phyloP scores from a whole-genome alignment of 1,284 basidiomycete genomes.

The Puccinia polysora region DNA sequence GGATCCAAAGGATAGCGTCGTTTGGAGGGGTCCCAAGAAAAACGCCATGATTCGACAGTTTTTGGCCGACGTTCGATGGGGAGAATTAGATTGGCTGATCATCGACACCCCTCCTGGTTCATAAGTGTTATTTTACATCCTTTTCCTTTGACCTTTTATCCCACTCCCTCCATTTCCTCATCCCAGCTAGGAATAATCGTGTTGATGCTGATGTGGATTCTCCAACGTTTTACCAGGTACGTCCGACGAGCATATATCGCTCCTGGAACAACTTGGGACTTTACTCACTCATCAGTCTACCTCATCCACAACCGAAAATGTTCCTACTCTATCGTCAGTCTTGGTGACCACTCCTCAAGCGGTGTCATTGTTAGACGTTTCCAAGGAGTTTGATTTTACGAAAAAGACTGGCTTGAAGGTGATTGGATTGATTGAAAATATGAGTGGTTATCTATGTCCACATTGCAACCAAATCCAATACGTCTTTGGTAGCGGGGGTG shows the following conservation, averaged over 20 bases:
- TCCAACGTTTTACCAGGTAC: constrained; percentile 58
- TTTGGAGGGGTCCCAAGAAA: constrained; percentile 99
- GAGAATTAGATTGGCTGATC: constrained; percentile 88
- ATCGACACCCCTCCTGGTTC: constrained; percentile 95
- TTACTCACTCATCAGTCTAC: constrained; percentile 43
- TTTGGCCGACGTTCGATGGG: constrained; percentile 92
- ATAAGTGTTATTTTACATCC: constrained; percentile 48
- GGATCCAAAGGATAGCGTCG: constrained; percentile 82
- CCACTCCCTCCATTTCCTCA: no score
- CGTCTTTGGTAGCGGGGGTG: constrained; percentile 90
- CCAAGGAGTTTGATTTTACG: constrained; percentile 86
- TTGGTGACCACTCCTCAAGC: constrained; percentile 97
- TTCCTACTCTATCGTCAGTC: constrained; percentile 62
- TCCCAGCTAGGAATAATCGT: not conserved
- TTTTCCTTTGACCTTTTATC: not conserved
- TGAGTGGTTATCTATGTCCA: constrained; percentile 97
- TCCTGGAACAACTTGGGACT: constrained; percentile 84
- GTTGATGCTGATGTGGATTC: not conserved
- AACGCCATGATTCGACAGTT: constrained; percentile 99
- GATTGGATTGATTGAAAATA: constrained; percentile 94
- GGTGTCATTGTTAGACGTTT: constrained; percentile 86
- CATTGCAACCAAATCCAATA: constrained; percentile 77
- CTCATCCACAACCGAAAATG: constrained; percentile 28
- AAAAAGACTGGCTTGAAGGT: constrained; percentile 70
- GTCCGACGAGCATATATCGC: constrained; percentile 93